A percentile compares a stretch with the other conserved stretches of the same genome.
phyloP scores from a whole-genome alignment of 106 monocot species.

The Alisma plantagoaquatica region DNA sequence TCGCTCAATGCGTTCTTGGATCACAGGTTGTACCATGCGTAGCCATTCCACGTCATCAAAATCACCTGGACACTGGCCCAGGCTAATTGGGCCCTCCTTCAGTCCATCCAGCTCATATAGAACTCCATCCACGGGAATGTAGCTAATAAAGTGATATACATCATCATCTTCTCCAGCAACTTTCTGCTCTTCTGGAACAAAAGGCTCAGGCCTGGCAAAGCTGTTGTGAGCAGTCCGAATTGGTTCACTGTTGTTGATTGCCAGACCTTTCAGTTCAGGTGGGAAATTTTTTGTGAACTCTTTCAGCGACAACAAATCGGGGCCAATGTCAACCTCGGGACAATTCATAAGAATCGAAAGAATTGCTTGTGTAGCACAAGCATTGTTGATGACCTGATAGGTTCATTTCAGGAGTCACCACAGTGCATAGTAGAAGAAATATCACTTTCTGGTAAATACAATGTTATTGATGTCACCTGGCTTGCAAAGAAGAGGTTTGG shows the following conservation, averaged over 20 bases:
- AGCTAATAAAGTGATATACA: conserved; percentile 94
- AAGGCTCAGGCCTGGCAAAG: conserved; percentile 92
- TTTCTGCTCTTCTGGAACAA: conserved; percentile 72
- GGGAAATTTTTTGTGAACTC: conserved; percentile 94
- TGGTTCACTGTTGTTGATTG: conserved; percentile 87
- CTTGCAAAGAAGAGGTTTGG: conserved; percentile 89
- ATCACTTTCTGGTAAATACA: no score
- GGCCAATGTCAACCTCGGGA: conserved; percentile 64
- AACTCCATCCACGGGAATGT: conserved; percentile 70
- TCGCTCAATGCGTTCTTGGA: conserved; percentile 78
- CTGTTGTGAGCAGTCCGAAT: conserved; percentile 92
- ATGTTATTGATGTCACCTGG: conserved; percentile 34
- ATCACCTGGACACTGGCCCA: conserved; percentile 58
- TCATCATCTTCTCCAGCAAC: conserved; percentile 73
- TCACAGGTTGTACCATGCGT: conserved; percentile 76
- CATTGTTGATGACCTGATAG: conserved; percentile 92
- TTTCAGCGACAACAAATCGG: conserved; percentile 64
- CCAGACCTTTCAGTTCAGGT: conserved; percentile 82
- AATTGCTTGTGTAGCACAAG: conserved; percentile 99
- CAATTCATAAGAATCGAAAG: conserved; percentile 88
- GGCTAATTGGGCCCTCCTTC: conserved; percentile 84
- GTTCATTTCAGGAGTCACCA: no score
- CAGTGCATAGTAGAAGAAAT: no score
- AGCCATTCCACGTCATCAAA: conserved; percentile 69
- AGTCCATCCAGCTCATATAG: conserved; percentile 88